Base-by-base conservation (phyloP, 1,139 yeast species). In the Candida albicans region DNA sequence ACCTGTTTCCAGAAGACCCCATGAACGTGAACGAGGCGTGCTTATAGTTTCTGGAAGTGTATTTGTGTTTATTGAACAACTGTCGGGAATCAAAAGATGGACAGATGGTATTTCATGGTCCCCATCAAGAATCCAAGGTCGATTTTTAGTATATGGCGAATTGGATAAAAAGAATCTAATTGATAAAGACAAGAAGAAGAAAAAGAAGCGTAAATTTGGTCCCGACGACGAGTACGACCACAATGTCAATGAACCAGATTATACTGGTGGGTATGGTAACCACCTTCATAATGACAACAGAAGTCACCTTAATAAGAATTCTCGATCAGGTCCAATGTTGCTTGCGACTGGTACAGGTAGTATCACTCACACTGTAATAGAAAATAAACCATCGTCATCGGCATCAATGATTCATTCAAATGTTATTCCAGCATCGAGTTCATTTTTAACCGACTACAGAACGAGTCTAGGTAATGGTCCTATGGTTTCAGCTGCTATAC, bases 51-150 rank as follows among this genome's bases (percentile, higher is more conserved):
- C 90, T 10, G 97, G 97, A 0, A 81, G 84, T 54, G 84, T 89
- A 0, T 90, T 89, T 64, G 89, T 90, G 2, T 90, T 89, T 58
- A 79, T 87, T 41, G 96, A 90, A 61, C 89, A 86, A 52, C 73
- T 77, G 15, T 82, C 93, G 0, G 93, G 95, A 1, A 89, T 90
- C 49, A 87, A 87, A 61, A 71, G 97, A 44, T 90, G 97, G 97
- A 90, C 97, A 0, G 97, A 90, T 59, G 96, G 97, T 12, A 80
- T 87, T 15, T 76, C 91, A 10, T 90, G 97, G 97, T 82, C 91
- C 1, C 96, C 97, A 0, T 84, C 95, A 2, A 70, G 97, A 41
- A 88, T 90, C 27, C 71, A 88, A 35, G 96, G 96, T 3, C 73
- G 95, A 46, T 90, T 90, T 54, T 68, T 90, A 34, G 84, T 90